Evolutionary conservation across 371 early-diverging fungal species (phyloP).

Genomic region (Syncephalastrum monosporum): DNA sequence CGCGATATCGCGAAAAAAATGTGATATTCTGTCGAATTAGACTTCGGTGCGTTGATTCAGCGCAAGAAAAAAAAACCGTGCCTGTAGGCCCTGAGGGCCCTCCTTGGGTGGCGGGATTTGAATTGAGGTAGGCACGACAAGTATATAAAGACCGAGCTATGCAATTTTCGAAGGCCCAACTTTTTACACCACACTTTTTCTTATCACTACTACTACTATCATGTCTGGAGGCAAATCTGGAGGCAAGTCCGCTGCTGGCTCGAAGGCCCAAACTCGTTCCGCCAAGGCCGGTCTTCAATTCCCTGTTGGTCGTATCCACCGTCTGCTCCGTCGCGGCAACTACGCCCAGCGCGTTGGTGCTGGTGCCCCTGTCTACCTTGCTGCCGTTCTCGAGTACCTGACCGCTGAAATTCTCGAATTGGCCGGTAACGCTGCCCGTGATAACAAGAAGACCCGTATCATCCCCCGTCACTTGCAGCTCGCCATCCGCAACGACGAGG

Average conservation of each 20-base stretch:
- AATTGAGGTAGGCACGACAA: too few species aligned
- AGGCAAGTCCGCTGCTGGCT: slow-evolving; percentile 52
- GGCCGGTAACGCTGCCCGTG: slow-evolving; percentile 95
- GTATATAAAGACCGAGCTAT: too few species aligned
- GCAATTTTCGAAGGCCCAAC: too few species aligned
- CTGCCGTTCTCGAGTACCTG: slow-evolving; percentile 95
- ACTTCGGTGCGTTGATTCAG: too few species aligned
- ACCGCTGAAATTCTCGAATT: slow-evolving; percentile 96
- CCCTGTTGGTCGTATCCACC: slow-evolving; percentile 97
- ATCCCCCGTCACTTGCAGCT: slow-evolving; percentile 88
- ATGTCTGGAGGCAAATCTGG: slow-evolving; percentile 58
- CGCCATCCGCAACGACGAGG: slow-evolving; percentile 95
- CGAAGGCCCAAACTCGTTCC: slow-evolving; percentile 69
- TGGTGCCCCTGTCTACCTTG: slow-evolving; percentile 93
- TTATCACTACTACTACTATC: slow-evolving; percentile 13
- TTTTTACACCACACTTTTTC: too few species aligned
- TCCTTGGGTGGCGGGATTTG: too few species aligned
- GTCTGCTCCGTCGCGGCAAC: slow-evolving; percentile 90
- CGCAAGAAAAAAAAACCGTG: too few species aligned
- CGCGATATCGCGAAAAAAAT: too few species aligned
- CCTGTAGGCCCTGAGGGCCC: too few species aligned
- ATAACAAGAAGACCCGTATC: slow-evolving; percentile 95
- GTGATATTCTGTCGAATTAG: too few species aligned
- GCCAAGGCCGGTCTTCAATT: slow-evolving; percentile 90
- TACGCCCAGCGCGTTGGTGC: slow-evolving; percentile 94